Evolutionary conservation across 169 alveolate genomes (phyloP).

Genomic region (Cryptosporidium canis): DNA sequence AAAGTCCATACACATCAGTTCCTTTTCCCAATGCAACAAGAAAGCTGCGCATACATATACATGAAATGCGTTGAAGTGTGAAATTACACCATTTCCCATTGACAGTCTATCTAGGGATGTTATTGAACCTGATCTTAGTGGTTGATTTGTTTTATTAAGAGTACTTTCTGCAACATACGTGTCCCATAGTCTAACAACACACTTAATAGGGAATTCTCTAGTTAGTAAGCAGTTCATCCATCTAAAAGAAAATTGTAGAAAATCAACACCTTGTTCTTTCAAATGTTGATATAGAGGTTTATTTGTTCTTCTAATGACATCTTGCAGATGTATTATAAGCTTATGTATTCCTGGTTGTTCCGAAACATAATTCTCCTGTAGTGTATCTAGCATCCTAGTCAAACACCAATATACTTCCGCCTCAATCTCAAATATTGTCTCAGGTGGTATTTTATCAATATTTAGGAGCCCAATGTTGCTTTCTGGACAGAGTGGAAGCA

Average conservation of each 20-base stretch:
- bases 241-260: constrained; percentile 89
- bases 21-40: constrained; percentile 86
- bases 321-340: constrained; percentile 87
- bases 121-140: constrained; percentile 33
- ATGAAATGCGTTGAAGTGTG: constrained; percentile 81
- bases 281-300: constrained; percentile 82
- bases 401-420: constrained; percentile 91
- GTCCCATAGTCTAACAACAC: constrained; percentile 88
- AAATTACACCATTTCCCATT: constrained; percentile 20
- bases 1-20: constrained; percentile 87
- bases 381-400: constrained; percentile 87
- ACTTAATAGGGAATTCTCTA: constrained; percentile 58
- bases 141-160: constrained; percentile 44
- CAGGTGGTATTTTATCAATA: constrained; percentile 72
- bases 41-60: constrained; percentile 89
- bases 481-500: constrained; percentile 74
- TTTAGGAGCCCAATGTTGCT: constrained; percentile 63
- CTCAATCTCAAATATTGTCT: constrained; percentile 85
- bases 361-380: constrained; percentile 91
- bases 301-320: constrained; percentile 90
- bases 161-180: constrained; percentile 88
- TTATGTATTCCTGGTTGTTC: constrained; percentile 94
- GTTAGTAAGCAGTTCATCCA: constrained; percentile 82
- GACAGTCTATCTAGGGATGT: constrained; percentile 55
- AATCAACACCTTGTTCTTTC: constrained; percentile 75